Base-by-base conservation (phyloP, 371 early-diverging fungal species). In the Mortierella polycephala region DNA sequence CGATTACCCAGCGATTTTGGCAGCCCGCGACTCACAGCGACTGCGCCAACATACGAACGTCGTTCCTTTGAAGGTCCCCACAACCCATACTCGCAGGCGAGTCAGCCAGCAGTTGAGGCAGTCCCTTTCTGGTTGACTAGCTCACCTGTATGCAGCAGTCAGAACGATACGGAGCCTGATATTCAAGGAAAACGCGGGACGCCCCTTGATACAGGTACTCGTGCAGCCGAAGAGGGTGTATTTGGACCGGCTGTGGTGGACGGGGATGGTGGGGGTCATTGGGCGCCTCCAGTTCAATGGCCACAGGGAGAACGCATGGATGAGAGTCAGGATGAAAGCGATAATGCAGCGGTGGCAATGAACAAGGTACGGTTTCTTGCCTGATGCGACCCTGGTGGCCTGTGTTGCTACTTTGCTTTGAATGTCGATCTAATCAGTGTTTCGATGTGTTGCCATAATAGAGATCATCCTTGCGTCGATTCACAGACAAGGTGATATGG, bases 271-370 rank as follows among this genome's bases (percentile, higher is more conserved):
- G 63, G 70, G 10, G 58, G 64, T 4, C 61, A 64, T 20, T 55
- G 16, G 14, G 21, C 54, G 6, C 63, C 76, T 2, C 61, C 72
- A 13, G 50, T 49, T 4, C 57, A 54, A 16, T 79, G 69, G 69
- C 65, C 79, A 39, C 72, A 72, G 41, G 79, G 79, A 8, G 77
- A 77, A 20, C 72, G 71, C 7, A 66, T 67, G 21, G 77, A 77
- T 14, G 77, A 77, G 7, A 79, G 79, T 51, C 79, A 79, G 60
- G 79, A 79, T 30, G 79, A 79, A 14, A 76, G 77, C 40, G 77
- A 76, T 18, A 65, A 20, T 6, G 40, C 55, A 20, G 52, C 56
- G 4, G 51, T 65, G 37, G 55, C 67, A 23, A 42, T 62, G 5
- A n/a, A 60, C 30, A 74, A 74, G 74, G 70, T 70, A 63, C 18